These are phyloP conservation scores for Thozetella sp. DNA, from an alignment of 495 filamentous ascomycete species.

Conservation along the genomic window DNA sequence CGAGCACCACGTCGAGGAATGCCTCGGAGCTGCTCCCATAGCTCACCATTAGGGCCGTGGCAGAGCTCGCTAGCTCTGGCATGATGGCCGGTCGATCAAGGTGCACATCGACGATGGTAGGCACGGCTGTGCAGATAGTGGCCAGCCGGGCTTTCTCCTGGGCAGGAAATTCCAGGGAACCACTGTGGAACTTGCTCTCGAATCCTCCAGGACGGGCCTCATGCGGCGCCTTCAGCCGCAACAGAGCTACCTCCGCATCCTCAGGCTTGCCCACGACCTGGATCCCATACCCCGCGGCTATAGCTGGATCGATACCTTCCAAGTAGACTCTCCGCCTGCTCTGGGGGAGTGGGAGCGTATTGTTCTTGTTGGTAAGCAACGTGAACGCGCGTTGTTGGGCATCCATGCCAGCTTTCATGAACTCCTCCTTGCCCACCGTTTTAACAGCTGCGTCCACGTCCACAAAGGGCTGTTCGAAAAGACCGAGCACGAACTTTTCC, in stretches of 20 bases:
- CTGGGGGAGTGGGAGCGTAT: slow-evolving; percentile 19
- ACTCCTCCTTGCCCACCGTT: slow-evolving; percentile 33
- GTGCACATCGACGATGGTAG: slow-evolving; percentile 28
- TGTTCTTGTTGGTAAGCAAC: slow-evolving; percentile 28
- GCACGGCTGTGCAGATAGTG: slow-evolving; percentile 23
- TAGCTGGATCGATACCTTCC: neutral
- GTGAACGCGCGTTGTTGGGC: slow-evolving; percentile 31
- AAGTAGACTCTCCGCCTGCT: neutral
- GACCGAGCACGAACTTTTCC: slow-evolving; percentile 59
- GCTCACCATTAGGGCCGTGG: slow-evolving; percentile 24
- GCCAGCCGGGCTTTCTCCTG: slow-evolving; percentile 29
- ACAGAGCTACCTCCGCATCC: slow-evolving; percentile 35
- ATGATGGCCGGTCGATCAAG: slow-evolving; percentile 29
- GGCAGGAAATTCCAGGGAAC: slow-evolving; percentile 32
- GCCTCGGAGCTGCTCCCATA: slow-evolving; percentile 27
- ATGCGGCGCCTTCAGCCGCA: slow-evolving; percentile 31
- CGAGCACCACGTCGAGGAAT: slow-evolving; percentile 29
- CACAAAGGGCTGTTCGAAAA: slow-evolving; percentile 62
- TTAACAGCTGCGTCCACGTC: slow-evolving; percentile 26
- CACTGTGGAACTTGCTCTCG: slow-evolving; percentile 28
- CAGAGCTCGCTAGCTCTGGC: slow-evolving; percentile 24
- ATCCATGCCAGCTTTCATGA: slow-evolving; percentile 24
- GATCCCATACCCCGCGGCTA: slow-evolving; percentile 6
- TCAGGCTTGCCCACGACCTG: slow-evolving; percentile 15
- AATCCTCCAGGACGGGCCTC: slow-evolving; percentile 28